Evolutionary conservation across 78 protist species (phyloP).

Genomic region (Parvularia atlantis): DNA sequence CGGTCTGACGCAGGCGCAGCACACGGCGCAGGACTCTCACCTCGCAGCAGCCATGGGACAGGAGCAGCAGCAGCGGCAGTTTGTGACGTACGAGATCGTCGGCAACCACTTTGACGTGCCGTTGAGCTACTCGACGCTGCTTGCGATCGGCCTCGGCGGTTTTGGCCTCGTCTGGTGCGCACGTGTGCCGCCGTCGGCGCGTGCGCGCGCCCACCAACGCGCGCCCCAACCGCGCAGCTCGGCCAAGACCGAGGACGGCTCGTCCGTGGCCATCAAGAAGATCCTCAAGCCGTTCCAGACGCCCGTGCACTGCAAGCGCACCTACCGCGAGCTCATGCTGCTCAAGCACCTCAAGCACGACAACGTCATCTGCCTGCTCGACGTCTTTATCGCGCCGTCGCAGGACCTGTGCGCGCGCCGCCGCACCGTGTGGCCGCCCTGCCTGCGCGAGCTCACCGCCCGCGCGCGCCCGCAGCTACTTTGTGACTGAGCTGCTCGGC

Average conservation of each 20-base stretch:
- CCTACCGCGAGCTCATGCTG: slow-evolving; percentile 28
- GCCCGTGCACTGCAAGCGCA: slow-evolving; percentile 8
- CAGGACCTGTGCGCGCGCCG: too few relatives aligned
- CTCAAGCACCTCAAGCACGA: slow-evolving; percentile 19
- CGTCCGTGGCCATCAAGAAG: slow-evolving; percentile 32
- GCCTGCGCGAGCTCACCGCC: too few relatives aligned
- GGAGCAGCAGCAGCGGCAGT: too few relatives aligned
- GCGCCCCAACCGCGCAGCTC: background rate
- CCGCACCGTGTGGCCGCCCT: too few relatives aligned
- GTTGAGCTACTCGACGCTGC: background rate
- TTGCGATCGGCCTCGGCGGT: slow-evolving; percentile 4
- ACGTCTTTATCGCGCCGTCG: background rate
- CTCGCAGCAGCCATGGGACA: too few relatives aligned
- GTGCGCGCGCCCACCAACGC: background rate
- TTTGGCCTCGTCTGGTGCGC: slow-evolving; percentile 14
- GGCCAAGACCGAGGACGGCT: background rate
- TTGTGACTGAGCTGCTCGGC: slow-evolving; percentile 90
- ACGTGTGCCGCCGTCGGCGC: background rate
- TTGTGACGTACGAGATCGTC: too few relatives aligned
- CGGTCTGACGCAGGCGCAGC: too few relatives aligned
- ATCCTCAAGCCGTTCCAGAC: slow-evolving; percentile 9
- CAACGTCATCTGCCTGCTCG: slow-evolving; percentile 1
- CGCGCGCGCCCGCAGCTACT: too few relatives aligned
- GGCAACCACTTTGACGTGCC: slow-evolving; percentile 25
- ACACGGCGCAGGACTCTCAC: too few relatives aligned